Evolutionary conservation across 345 rosid genomes (phyloP), one percentile per base, ranked within the genome.

Genomic region (Rhodomyrtus tomentosa): DNA sequence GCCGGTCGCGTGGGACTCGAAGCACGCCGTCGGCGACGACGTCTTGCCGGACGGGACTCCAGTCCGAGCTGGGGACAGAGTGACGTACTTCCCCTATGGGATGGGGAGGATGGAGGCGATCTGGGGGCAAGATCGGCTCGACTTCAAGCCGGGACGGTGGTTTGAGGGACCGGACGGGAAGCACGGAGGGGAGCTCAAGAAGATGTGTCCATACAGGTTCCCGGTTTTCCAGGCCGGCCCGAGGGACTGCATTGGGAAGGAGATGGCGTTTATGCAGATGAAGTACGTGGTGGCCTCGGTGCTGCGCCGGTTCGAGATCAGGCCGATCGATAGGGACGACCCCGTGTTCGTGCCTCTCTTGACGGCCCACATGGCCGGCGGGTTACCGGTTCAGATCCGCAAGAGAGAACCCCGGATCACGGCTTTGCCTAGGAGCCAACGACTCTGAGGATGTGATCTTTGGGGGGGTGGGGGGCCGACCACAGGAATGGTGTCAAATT

Each of bases 61-160:
- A 0, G 92, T 96, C 50, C 87, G 81, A 82, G 92, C 95, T 0
- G 99, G 99, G 55, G 96, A 94, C 74, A 91, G 99, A 58, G 99
- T 96, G 20, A 96, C 98, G 5, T 96, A 92, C 84, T 93, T 94
- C 82, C 98, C 95, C 2, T 96, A 93, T 53, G 99, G 98, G 32
- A 93, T 93, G 98, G 98, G 99, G 84, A 91, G 99, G 88, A 92
- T 93, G 95, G 95, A 96, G 54, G 88, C 91, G 49, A 59, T 94
- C 52, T 96, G 99, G 99, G 96, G 99, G 24, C 80, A 81, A 82
- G 94, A 94, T 73, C 81, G 93, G 88, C 56, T 81, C 74, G 85
- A 93, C 84, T 96, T 93, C 91, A 89, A 89, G 82, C 99, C 97
- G 20, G 86, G 85, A 81, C 88, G 98, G 25, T 94, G 99, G 99